These are phyloP conservation scores for Saccharum officinarum DNA, from an alignment of 176 grass and related monocot species.

Conservation along the genomic window DNA sequence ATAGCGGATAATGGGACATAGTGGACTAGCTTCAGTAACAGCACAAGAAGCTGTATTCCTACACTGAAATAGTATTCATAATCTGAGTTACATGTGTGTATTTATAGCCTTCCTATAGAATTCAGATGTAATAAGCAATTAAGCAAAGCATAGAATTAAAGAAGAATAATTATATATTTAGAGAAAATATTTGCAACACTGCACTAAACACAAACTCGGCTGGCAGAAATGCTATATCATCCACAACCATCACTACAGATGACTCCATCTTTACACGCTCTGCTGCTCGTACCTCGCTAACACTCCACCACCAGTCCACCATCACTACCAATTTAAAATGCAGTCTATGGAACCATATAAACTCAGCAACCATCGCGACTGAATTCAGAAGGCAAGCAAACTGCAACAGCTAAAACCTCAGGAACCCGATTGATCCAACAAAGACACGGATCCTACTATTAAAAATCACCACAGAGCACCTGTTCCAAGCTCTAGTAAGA, in stretches of 20 bases:
- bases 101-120: not conserved
- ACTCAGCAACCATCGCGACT: not conserved
- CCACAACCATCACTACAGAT: not conserved
- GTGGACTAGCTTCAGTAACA: not conserved
- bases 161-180: not conserved
- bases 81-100: not conserved
- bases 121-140: not conserved
- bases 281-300: not conserved
- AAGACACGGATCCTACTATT: not conserved
- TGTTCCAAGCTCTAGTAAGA: not conserved
- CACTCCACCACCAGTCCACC: not conserved
- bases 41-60: not conserved
- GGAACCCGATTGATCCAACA: not conserved
- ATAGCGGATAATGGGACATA: not conserved
- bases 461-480: not conserved
- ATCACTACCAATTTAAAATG: not conserved
- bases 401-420: not conserved
- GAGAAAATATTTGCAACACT: not conserved
- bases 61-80: not conserved
- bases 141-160: not conserved
- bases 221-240: not conserved
- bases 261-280: not conserved
- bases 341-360: not conserved
- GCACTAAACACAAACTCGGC: not conserved
- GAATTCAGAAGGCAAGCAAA: conserved; percentile 10